These are phyloP conservation scores for Nicotiana paniculata DNA, from an alignment of 257 asterid genomes.

Conservation along the genomic window DNA sequence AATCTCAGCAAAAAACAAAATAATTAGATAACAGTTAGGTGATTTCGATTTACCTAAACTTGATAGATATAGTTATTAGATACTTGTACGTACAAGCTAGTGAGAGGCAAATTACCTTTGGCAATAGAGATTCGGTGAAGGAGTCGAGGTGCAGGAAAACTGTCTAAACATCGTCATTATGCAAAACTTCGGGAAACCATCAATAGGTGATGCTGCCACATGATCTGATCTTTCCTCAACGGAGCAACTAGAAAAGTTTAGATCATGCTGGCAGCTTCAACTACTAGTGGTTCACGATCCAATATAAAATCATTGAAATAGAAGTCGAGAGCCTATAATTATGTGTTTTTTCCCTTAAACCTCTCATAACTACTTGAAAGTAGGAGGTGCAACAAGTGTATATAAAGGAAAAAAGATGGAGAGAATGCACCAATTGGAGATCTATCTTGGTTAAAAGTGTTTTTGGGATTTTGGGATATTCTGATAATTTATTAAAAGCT, in stretches of 20 bases:
- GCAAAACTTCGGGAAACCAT: constrained; percentile 6
- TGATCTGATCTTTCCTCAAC: constrained; percentile 29
- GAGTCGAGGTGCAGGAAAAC: too few relatives aligned
- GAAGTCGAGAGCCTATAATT: neutral
- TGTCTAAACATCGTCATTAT: too few relatives aligned
- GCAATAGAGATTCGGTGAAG: too few relatives aligned
- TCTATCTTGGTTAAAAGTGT: neutral
- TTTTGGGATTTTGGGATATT: constrained; percentile 4
- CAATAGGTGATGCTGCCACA: constrained; percentile 26
- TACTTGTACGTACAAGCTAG: too few relatives aligned
- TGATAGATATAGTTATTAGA: too few relatives aligned
- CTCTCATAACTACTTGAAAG: neutral
- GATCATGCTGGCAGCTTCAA: constrained; percentile 93
- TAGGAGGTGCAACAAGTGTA: neutral
- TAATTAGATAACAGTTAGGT: too few relatives aligned
- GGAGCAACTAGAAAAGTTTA: constrained; percentile 25
- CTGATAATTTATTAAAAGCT: neutral
- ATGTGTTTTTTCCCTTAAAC: neutral
- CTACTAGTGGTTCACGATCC: constrained; percentile 24
- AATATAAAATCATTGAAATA: too few relatives aligned
- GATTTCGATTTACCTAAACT: too few relatives aligned
- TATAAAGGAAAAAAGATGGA: neutral
- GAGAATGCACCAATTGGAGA: neutral
- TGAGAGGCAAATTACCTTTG: too few relatives aligned
- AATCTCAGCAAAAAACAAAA: too few relatives aligned